phyloP scores from a whole-genome alignment of 2,329 filamentous ascomycete genomes.

The Clathrospora elynae region DNA sequence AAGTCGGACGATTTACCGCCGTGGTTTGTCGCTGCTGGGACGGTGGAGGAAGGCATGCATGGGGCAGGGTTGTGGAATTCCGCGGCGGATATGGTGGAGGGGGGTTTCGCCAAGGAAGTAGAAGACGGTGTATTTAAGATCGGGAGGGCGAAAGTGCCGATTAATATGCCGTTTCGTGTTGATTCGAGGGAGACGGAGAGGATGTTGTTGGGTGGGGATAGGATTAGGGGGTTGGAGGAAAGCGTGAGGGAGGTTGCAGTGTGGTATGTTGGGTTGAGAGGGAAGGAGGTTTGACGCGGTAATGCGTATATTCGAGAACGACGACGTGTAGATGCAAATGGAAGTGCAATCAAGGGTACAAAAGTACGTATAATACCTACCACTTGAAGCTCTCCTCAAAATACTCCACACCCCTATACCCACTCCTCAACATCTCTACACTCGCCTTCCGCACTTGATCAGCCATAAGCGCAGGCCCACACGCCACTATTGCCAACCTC shows the following conservation, averaged over 20 bases:
- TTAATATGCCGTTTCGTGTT: slow-evolving; percentile 43
- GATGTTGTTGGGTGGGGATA: slow-evolving; percentile 26
- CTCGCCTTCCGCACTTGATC: slow-evolving; percentile 52
- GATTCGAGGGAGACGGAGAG: slow-evolving; percentile 35
- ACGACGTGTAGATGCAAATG: not conserved
- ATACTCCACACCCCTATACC: slow-evolving; percentile 47
- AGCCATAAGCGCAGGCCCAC: slow-evolving; percentile 54
- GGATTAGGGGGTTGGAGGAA: slow-evolving; percentile 28
- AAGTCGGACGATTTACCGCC: slow-evolving; percentile 26
- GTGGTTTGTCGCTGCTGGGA: slow-evolving; percentile 38
- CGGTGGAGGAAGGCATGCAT: slow-evolving; percentile 24
- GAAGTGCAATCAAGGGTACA: not conserved
- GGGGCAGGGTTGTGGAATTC: slow-evolving; percentile 30
- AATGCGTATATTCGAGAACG: too few relatives aligned
- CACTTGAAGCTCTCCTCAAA: slow-evolving; percentile 58
- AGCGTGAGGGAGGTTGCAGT: slow-evolving; percentile 35
- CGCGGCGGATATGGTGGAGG: slow-evolving; percentile 29
- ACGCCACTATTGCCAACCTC: slow-evolving; percentile 50
- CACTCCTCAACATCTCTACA: slow-evolving; percentile 39
- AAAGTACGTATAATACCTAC: slow-evolving; percentile 17
- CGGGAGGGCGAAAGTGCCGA: slow-evolving; percentile 31
- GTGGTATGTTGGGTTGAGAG: slow-evolving; percentile 33
- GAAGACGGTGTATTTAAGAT: slow-evolving; percentile 27
- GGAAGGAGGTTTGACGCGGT: not conserved
- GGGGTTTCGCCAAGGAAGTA: slow-evolving; percentile 23